Evolutionary conservation across 176 grass and related monocot genomes (phyloP).

Genomic region (Oryza longistaminata): DNA sequence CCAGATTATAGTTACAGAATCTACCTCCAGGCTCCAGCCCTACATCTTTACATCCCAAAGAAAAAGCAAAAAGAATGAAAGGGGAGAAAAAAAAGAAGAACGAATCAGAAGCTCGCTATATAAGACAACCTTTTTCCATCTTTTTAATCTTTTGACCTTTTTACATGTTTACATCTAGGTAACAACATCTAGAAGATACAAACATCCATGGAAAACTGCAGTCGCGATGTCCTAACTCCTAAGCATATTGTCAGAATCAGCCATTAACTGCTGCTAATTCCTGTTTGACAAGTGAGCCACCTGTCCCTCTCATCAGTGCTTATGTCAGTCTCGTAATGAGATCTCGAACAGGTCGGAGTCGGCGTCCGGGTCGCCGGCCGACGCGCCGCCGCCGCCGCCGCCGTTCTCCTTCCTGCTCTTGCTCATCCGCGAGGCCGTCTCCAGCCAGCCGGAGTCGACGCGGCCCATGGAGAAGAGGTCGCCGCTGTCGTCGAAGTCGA

Average conservation of each 20-base stretch:
- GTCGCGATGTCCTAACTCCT: slow-evolving; percentile 41
- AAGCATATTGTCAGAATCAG: slow-evolving; percentile 44
- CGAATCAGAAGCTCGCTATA: slow-evolving; percentile 28
- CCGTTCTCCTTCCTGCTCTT: slow-evolving; percentile 52
- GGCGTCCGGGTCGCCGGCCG: slow-evolving; percentile 49
- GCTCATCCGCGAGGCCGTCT: slow-evolving; percentile 31
- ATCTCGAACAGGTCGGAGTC: slow-evolving; percentile 97
- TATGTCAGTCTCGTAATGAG: slow-evolving; percentile 49
- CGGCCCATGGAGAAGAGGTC: slow-evolving; percentile 95
- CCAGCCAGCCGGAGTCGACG: slow-evolving; percentile 69
- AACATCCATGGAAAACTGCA: background rate
- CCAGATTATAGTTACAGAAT: background rate
- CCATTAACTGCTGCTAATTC: slow-evolving; percentile 43
- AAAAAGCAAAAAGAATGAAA: background rate
- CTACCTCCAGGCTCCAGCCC: background rate
- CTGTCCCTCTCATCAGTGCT: background rate
- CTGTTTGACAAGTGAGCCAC: slow-evolving; percentile 46
- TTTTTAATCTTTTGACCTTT: slow-evolving; percentile 27
- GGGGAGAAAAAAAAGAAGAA: background rate
- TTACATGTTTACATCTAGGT: slow-evolving; percentile 25
- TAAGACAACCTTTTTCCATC: slow-evolving; percentile 42
- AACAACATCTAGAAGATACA: slow-evolving; percentile 10
- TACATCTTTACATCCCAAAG: slow-evolving; percentile 11
- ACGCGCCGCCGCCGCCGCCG: background rate
- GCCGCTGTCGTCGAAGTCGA: slow-evolving; percentile 79